Evolutionary conservation across 129 eudicot genomes (phyloP), one percentile per base, ranked within the genome.

Genomic region (Flaveria robusta): DNA sequence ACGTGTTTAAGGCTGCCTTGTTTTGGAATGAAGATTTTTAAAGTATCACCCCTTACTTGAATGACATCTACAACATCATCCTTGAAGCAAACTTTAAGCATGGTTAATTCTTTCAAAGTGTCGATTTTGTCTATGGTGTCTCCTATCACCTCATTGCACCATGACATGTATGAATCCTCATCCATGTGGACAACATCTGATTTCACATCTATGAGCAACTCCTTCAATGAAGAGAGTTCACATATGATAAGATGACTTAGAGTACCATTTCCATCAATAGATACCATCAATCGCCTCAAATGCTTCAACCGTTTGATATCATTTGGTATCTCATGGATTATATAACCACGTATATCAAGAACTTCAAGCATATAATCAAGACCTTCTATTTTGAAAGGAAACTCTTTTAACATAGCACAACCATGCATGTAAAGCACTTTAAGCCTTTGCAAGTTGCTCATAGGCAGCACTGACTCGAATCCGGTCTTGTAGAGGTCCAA

Each of bases 141-240:
- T 46, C 1, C 13, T 8, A 69, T 45, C 42, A 45, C 2, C 60
- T 15, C 3, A 9, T 46, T 24, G 14, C 42, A 15, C 29, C 58
- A 9, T 67, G 50, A 0, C 31, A 22, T 67, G 16, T 19, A 37
- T 9, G 46, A 3, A 67, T 41, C 31, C 22, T 15, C 13, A 45
- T 23, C 41, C 3, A n/a, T n/a, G n/a, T n/a, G n/a, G n/a, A n/a
- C n/a, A n/a, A n/a, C n/a, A n/a, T 49, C 23, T 46, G 43, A 24
- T 14, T 69, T 47, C 20, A 69, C 59, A 69, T 69, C 74, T 69
- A 69, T 24, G 42, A 69, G 23, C 22, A 69, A 69, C 74, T 69
- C 59, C 24, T 47, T 69, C 43, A 47, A 47, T 5, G 22, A 24
- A 69, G 22, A 24, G 43, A 69, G 20, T 15, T 24, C 2, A 26